Evolutionary conservation across 306 rosid genomes (phyloP), one percentile per base, ranked within the genome.

Genomic region (Gleditsia sinensis): DNA sequence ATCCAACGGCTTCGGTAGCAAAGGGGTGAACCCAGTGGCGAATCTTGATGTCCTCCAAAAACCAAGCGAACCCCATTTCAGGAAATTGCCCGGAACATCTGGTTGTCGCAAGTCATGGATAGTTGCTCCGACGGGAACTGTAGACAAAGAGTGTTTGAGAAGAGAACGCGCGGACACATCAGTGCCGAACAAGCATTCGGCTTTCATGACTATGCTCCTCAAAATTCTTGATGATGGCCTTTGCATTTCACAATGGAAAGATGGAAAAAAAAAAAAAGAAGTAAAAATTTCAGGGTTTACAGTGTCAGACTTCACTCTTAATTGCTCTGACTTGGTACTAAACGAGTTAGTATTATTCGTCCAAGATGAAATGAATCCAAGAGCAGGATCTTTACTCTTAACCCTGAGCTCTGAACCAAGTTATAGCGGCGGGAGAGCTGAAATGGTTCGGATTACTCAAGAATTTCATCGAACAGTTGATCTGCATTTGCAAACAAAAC

Each of bases 31-130:
- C 59, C 97, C 97, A 76, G 85, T 23, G 12, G 97, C 98, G 64
- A 91, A 94, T 58, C 72, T 87, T 5, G 89, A 89, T 16, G 84
- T 86, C 53, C 96, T 88, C 39, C 77, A 78, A 74, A 78, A 85
- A 53, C 97, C 97, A 76, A 89, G 68, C 78, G 96, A 90, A 79
- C 81, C 77, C 96, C 97, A 85, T 91, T 83, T 94, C 82, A 37
- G 79, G 68, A 88, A 88, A 39, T 82, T 69, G 3, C 76, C 69
- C 0, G 92, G 90, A 71, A 84, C 43, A 4, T 86, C 81, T 32
- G 59, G 75, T 30, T 68, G 74, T 24, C 24, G 85, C 74, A 77
- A 71, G 70, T 85, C 88, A 36, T 27, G 82, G 45, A 40, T 34
- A 65, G 54, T 62, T 55, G 48, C 48, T 28, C 34, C 77, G 16